Evolutionary conservation across 78 protist species (phyloP).

Genomic region (Dictyostelium brefeldianum): DNA sequence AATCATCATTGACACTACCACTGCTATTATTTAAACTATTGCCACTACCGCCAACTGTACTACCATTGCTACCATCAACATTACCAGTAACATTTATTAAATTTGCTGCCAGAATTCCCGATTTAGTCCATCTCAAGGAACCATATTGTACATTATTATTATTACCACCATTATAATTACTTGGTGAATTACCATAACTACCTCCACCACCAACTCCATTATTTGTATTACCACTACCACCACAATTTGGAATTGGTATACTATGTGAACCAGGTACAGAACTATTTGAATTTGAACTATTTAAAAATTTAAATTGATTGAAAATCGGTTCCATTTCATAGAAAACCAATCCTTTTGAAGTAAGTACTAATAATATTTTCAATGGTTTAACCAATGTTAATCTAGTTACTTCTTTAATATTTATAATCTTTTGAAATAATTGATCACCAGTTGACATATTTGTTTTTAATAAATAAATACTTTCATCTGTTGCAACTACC

Average conservation of each 20-base stretch:
- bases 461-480: slow-evolving; percentile 52
- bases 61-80: background rate
- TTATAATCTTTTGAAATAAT: slow-evolving; percentile 32
- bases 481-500: slow-evolving; percentile 41
- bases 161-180: background rate
- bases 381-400: slow-evolving; percentile 10
- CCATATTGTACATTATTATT: background rate
- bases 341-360: slow-evolving; percentile 28
- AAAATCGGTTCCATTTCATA: slow-evolving; percentile 3
- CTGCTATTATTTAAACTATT: background rate
- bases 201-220: background rate
- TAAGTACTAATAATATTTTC: slow-evolving; percentile 13
- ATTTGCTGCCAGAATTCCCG: slow-evolving; percentile 10
- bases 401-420: slow-evolving; percentile 28
- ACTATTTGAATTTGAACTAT: background rate
- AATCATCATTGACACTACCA: slow-evolving; percentile 2
- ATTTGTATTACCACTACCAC: background rate
- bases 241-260: slow-evolving; percentile 2
- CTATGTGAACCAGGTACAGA: background rate
- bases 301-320: background rate
- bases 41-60: background rate
- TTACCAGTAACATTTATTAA: background rate
- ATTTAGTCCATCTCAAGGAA: slow-evolving; percentile 19
- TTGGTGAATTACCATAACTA: background rate
- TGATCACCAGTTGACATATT: background rate